Conservation (phyloP, 116 monocot genomes). For the Trichopus zeylanicus region DNA sequence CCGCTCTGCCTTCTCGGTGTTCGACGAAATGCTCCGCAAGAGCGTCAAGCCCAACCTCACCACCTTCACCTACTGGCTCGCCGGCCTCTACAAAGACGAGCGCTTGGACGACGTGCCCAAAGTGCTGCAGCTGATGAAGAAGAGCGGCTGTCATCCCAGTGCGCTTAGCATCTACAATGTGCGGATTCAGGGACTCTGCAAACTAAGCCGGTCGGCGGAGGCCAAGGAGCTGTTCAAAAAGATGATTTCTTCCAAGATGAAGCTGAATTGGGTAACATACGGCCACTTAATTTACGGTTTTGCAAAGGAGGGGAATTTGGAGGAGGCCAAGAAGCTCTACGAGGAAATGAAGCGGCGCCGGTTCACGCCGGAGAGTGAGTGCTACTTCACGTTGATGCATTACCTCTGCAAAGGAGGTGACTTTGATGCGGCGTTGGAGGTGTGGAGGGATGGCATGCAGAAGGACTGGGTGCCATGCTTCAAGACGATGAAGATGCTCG, state of each 20-base stretch:
- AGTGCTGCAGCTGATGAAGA: constrained; percentile 67
- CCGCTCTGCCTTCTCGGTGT: constrained; percentile 54
- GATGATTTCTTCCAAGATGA: constrained; percentile 34
- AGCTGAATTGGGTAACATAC: constrained; percentile 45
- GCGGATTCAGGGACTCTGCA: constrained; percentile 71
- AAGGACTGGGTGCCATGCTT: constrained; percentile 78
- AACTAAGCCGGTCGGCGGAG: constrained; percentile 33
- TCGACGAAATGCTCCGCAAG: constrained; percentile 62
- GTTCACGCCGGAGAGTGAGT: constrained; percentile 37
- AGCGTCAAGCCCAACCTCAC: constrained; percentile 57
- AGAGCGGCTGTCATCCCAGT: constrained; percentile 25
- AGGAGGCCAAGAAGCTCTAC: constrained; percentile 45
- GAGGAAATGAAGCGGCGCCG: constrained; percentile 30
- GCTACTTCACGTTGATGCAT: constrained; percentile 60
- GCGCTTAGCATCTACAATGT: constrained; percentile 37
- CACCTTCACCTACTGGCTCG: constrained; percentile 42
- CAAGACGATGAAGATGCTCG: constrained; percentile 69
- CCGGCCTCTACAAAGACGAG: constrained; percentile 66
- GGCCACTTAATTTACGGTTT: constrained; percentile 47
- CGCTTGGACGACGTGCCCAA: constrained; percentile 53
- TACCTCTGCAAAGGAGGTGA: constrained; percentile 69
- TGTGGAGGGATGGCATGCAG: constrained; percentile 50
- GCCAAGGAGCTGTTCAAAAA: constrained; percentile 51
- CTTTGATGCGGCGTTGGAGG: constrained; percentile 49
- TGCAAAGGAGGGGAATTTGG: constrained; percentile 46